Evolutionary conservation across 148 eudicot genomes (phyloP).

Genomic region (Cornus florida): DNA sequence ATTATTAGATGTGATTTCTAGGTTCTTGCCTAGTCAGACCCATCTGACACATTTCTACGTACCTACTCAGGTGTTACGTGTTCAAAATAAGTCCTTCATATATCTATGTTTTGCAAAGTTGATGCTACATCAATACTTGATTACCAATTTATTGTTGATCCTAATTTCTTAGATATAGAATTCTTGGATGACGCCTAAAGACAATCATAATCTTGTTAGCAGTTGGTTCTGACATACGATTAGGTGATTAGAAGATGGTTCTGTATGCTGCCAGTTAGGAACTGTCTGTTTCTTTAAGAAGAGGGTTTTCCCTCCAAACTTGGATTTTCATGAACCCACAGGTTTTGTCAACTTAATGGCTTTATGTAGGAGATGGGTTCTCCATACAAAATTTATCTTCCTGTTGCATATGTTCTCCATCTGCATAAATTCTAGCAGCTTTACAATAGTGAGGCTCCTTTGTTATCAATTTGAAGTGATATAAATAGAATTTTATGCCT

Average conservation of each 20-base stretch:
- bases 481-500: too few species aligned
- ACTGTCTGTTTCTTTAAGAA: neutral
- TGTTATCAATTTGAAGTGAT: too few species aligned
- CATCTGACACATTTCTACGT: too few species aligned
- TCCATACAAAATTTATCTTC: neutral
- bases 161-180: neutral
- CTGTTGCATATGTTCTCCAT: neutral
- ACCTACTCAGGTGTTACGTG: too few species aligned
- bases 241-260: neutral
- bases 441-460: conserved; percentile 7
- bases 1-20: too few species aligned
- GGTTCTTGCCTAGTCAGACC: too few species aligned
- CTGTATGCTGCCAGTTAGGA: neutral
- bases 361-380: neutral
- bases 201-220: neutral
- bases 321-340: neutral
- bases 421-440: neutral
- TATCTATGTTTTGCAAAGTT: neutral
- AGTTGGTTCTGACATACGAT: too few species aligned
- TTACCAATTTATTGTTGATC: neutral
- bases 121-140: neutral
- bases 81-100: too few species aligned
- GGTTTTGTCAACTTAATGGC: neutral
- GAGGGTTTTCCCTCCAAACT: neutral
- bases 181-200: neutral